These are phyloP conservation scores for Huntiella moniliformis DNA, from an alignment of 2,329 filamentous ascomycete genomes.

Conservation along the genomic window DNA sequence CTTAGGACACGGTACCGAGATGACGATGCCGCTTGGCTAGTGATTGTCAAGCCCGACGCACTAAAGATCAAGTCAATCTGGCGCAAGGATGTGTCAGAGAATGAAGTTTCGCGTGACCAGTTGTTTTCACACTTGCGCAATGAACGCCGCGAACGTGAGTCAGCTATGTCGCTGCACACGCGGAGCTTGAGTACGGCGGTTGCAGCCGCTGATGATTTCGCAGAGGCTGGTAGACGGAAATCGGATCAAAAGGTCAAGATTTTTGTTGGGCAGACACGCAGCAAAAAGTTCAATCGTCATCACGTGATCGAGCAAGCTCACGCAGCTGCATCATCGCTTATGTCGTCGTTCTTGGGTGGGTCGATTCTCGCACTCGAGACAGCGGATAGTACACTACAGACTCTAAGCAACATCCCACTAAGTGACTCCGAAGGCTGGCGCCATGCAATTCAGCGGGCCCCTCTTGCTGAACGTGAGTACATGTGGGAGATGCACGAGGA, in stretches of 20 bases:
- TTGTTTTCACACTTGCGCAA: constrained; percentile 62
- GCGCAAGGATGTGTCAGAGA: constrained; percentile 55
- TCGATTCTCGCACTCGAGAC: constrained; percentile 80
- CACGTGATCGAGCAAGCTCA: constrained; percentile 69
- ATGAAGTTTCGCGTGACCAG: constrained; percentile 41
- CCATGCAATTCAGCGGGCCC: constrained; percentile 57
- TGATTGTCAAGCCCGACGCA: constrained; percentile 66
- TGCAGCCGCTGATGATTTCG: background rate
- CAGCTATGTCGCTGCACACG: constrained; percentile 33
- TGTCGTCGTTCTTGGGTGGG: constrained; percentile 53
- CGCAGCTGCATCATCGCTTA: constrained; percentile 37
- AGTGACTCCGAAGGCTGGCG: constrained; percentile 74
- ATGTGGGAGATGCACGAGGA: constrained; percentile 65
- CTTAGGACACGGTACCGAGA: constrained; percentile 58
- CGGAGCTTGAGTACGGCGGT: constrained; percentile 10
- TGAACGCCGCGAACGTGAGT: constrained; percentile 65
- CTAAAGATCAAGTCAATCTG: constrained; percentile 66
- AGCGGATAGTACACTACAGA: constrained; percentile 61
- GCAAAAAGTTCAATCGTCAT: constrained; percentile 80
- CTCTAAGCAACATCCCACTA: constrained; percentile 54
- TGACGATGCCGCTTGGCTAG: constrained; percentile 66
- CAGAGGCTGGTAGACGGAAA: constrained; percentile 15
- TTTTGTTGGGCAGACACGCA: constrained; percentile 62
- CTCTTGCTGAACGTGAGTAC: constrained; percentile 63
- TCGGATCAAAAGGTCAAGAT: constrained; percentile 59